phyloP scores from a whole-genome alignment of 495 filamentous ascomycete genomes.

The Umbilicaria muhlenbergii region DNA sequence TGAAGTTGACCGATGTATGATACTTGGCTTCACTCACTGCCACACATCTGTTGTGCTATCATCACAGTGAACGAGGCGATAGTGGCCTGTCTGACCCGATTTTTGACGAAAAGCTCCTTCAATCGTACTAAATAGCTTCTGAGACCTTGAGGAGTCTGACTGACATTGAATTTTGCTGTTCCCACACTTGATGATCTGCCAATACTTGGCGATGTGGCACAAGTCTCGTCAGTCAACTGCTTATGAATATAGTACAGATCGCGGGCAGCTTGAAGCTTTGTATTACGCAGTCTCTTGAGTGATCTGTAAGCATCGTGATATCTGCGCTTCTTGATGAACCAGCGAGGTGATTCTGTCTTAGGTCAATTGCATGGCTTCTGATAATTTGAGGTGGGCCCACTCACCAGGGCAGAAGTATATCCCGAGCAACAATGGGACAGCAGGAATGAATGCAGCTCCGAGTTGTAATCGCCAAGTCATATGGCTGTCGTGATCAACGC shows the following conservation, averaged over 20 bases:
- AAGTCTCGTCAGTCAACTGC: constrained; percentile 22
- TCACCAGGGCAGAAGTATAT: constrained; percentile 18
- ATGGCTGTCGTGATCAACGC: constrained; percentile 5
- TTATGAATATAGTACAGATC: constrained; percentile 51
- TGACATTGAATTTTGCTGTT: neutral
- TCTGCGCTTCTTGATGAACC: constrained; percentile 36
- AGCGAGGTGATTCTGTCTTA: constrained; percentile 33
- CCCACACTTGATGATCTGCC: neutral
- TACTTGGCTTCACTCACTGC: constrained; percentile 21
- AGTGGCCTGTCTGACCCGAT: neutral
- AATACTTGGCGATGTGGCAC: too few relatives aligned
- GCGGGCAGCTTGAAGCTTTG: constrained; percentile 42
- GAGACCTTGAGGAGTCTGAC: neutral
- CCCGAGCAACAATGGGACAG: constrained; percentile 9
- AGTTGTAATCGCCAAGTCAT: constrained; percentile 13
- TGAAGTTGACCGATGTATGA: neutral
- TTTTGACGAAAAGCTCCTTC: neutral
- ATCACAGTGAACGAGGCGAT: constrained; percentile 30
- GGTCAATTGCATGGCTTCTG: neutral
- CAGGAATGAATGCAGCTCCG: constrained; percentile 9
- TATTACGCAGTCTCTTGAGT: constrained; percentile 33
- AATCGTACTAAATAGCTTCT: neutral
- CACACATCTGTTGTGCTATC: constrained; percentile 71
- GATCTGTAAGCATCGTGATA: constrained; percentile 39
- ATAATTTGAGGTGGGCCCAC: neutral